Conservation (phyloP, 2,329 filamentous ascomycete genomes). For the Pestalotiopsis sp. region DNA sequence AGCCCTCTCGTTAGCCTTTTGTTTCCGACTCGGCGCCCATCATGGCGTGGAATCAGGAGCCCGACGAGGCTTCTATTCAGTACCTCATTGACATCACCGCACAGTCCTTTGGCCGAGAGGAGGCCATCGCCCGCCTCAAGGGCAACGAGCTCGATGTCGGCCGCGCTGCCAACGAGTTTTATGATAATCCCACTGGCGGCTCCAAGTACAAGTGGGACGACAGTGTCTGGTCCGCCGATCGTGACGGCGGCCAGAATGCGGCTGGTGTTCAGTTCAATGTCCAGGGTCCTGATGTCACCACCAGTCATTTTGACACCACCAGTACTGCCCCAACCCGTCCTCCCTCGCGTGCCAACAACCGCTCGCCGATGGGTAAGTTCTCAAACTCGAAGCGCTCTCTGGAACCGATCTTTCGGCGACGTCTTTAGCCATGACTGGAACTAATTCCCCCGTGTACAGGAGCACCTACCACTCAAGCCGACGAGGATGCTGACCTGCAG, state of each 20-base stretch:
- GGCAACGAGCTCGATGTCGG: constrained; percentile 49
- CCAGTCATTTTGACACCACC: constrained; percentile 36
- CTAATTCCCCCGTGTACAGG: constrained; percentile 35
- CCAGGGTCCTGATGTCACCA: constrained; percentile 52
- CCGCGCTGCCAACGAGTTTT: constrained; percentile 54
- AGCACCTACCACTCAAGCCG: constrained; percentile 37
- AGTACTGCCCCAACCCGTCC: constrained; percentile 59
- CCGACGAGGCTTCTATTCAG: background rate
- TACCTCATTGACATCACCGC: background rate
- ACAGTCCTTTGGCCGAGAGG: background rate
- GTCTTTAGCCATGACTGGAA: constrained; percentile 16
- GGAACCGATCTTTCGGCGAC: constrained; percentile 38
- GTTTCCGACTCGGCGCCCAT: background rate
- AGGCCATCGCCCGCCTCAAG: constrained; percentile 25
- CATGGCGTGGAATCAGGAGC: constrained; percentile 4
- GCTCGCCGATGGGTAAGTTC: constrained; percentile 57
- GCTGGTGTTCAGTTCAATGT: constrained; percentile 59
- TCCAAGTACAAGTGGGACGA: constrained; percentile 61
- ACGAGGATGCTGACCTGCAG: constrained; percentile 59
- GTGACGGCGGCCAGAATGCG: constrained; percentile 47
- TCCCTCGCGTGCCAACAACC: constrained; percentile 61
- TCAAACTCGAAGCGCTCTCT: constrained; percentile 49
- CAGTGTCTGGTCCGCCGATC: constrained; percentile 51
- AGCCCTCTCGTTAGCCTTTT: background rate
- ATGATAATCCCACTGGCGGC: constrained; percentile 43